phyloP scores from a whole-genome alignment of 78 protist species.

The Cyanophora paradoxa region DNA sequence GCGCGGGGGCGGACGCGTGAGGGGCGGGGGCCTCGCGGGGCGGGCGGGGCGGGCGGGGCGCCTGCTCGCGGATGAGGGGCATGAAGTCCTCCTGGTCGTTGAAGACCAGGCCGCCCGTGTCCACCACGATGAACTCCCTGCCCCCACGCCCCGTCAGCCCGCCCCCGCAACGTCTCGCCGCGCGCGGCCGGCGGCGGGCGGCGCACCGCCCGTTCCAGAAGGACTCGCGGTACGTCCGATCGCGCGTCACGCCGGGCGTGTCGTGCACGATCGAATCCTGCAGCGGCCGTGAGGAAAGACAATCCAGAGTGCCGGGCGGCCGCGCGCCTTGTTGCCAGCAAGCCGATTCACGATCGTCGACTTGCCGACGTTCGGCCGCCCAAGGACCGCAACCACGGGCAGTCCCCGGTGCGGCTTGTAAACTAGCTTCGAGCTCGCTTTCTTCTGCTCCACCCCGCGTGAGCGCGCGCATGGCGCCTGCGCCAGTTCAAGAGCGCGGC shows the following conservation, averaged over 20 bases:
- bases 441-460: too few relatives aligned
- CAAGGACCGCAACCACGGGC: conserved; percentile 57
- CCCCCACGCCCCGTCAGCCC: too few relatives aligned
- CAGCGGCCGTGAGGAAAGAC: not conserved
- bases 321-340: not conserved
- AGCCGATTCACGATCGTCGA: conserved; percentile 56
- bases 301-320: not conserved
- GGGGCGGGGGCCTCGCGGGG: too few relatives aligned
- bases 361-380: conserved; percentile 69
- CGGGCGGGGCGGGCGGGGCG: too few relatives aligned
- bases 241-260: conserved; percentile 7
- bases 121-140: conserved; percentile 51
- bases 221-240: not conserved
- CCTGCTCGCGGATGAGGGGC: conserved; percentile 8
- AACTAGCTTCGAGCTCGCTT: too few relatives aligned
- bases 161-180: too few relatives aligned
- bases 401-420: too few relatives aligned
- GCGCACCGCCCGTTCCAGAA: not conserved
- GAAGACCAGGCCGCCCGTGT: conserved; percentile 63
- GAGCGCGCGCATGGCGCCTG: too few relatives aligned
- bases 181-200: not conserved
- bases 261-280: not conserved
- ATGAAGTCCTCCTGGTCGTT: not conserved
- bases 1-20: too few relatives aligned
- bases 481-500: too few relatives aligned